These are phyloP conservation scores for Amanita pseudoporphyria DNA, from an alignment of 768 basidiomycete genomes.

Conservation along the genomic window DNA sequence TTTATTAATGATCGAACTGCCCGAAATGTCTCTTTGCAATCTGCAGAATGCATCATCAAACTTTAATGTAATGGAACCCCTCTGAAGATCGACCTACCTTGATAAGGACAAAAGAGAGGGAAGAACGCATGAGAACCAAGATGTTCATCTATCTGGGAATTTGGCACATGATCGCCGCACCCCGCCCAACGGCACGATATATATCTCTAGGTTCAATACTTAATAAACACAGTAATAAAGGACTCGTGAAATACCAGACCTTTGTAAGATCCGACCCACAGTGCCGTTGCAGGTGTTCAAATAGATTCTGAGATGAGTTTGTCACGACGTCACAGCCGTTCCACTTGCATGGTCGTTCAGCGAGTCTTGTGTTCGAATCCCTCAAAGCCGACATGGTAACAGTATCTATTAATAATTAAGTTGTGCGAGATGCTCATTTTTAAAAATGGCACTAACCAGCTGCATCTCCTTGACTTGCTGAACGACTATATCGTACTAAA, in stretches of 20 bases:
- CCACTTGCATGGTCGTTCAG: constrained; percentile 49
- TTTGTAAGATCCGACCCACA: constrained; percentile 11
- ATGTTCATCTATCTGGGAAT: constrained; percentile 33
- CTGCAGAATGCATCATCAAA: constrained; percentile 23
- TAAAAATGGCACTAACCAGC: constrained; percentile 4
- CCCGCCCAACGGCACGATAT: constrained; percentile 28
- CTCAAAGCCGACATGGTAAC: not conserved
- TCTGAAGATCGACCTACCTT: constrained; percentile 29
- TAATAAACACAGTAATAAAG: not conserved
- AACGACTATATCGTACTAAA: not conserved
- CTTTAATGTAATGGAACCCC: not conserved
- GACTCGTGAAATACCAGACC: constrained; percentile 9
- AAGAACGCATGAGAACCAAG: constrained; percentile 40
- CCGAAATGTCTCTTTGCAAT: constrained; percentile 41
- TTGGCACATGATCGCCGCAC: constrained; percentile 50
- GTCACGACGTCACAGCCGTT: constrained; percentile 41
- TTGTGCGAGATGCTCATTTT: not conserved
- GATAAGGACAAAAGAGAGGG: constrained; percentile 36
- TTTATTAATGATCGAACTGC: constrained; percentile 36
- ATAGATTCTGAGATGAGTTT: constrained; percentile 41
- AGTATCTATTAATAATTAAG: constrained; percentile 3
- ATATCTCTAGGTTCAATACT: constrained; percentile 4
- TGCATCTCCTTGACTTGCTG: not conserved
- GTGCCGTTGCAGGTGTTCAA: constrained; percentile 36
- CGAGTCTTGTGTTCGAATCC: constrained; percentile 33